A percentile compares a stretch with the other conserved stretches of the same genome.
phyloP scores from a whole-genome alignment of 2,329 filamentous ascomycete species.

The Colletotrichum truncatum region DNA sequence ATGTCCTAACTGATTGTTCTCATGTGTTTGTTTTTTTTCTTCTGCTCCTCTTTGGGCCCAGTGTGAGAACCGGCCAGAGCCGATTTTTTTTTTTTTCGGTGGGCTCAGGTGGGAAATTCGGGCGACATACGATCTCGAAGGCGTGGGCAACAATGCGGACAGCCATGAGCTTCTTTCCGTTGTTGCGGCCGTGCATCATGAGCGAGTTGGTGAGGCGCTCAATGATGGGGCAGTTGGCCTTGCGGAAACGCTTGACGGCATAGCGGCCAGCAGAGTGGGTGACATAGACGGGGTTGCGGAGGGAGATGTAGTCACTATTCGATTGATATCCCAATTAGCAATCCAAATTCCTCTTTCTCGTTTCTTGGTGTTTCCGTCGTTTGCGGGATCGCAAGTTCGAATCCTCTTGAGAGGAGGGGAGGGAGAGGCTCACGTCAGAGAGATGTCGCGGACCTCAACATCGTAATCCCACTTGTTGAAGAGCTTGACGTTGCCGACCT shows the following conservation, averaged over 20 bases:
- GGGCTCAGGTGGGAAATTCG: too few species aligned
- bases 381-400: background rate
- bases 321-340: slow-evolving; percentile 43
- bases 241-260: slow-evolving; percentile 99
- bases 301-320: slow-evolving; percentile 97
- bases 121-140: slow-evolving; percentile 94
- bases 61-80: too few species aligned
- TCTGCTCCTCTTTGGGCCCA: too few species aligned
- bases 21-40: slow-evolving; percentile 34
- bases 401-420: background rate
- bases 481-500: slow-evolving; percentile 93
- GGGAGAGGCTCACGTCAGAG: slow-evolving; percentile 77
- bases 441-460: slow-evolving; percentile 99
- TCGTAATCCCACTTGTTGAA: slow-evolving; percentile 99
- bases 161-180: slow-evolving; percentile 99
- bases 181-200: slow-evolving; percentile 99
- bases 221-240: slow-evolving; percentile 99
- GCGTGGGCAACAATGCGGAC: slow-evolving; percentile 98
- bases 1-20: background rate
- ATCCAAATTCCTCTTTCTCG: slow-evolving; percentile 30
- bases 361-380: slow-evolving; percentile 20
- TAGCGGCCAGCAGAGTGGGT: slow-evolving; percentile 99
- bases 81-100: too few species aligned
- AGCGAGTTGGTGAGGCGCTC: slow-evolving; percentile 99
- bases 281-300: slow-evolving; percentile 98